Evolutionary conservation across 2,329 filamentous ascomycete genomes (phyloP), one percentile per base, ranked within the genome.

Genomic region (Hymenoscyphus occultus): DNA sequence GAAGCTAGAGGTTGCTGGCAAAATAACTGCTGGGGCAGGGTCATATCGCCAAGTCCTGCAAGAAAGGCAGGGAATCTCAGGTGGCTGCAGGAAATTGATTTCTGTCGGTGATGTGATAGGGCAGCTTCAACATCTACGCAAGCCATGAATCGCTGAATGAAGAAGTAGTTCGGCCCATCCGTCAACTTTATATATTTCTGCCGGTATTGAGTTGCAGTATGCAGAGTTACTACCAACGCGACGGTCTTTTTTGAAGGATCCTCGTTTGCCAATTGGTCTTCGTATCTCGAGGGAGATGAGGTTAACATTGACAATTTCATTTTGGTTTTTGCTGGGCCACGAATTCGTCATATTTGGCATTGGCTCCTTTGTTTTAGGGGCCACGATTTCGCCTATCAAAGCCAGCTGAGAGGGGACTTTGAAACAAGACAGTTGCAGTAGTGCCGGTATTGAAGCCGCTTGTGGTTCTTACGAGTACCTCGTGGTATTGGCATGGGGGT

Each of bases 121-220:
- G 12, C 40, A 2, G 31, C 31, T 14, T 39, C 19, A n/a, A 63
- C 32, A 58, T 64, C 65, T 39, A 67, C 67, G 65, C 67, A 67
- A 69, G 69, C 69, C 69, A 70, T 63, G 59, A 42, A 62, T 32
- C 12, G 39, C 60, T 32, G 13, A 48, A 62, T 22, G 56, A 64
- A 45, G 58, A 39, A 31, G 60, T 59, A 57, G 48, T 54, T 69
- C 67, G 67, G 69, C 32, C 64, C 35, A 62, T 70, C 69, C 68
- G 68, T 66, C 32, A 39, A 31, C 45, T 54, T 19, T 16, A 32
- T 39, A 35, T 40, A 14, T 42, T 19, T 54, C 56, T 51, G 45
- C 39, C 40, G 19, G 32, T 6, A 3, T 59, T 31, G 22, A 59
- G 16, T 40, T 54, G n/a, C 56, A 39, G 35, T 16, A 58, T 13